phyloP scores from a whole-genome alignment of 345 rosid genomes.

The Brassica nigra region DNA sequence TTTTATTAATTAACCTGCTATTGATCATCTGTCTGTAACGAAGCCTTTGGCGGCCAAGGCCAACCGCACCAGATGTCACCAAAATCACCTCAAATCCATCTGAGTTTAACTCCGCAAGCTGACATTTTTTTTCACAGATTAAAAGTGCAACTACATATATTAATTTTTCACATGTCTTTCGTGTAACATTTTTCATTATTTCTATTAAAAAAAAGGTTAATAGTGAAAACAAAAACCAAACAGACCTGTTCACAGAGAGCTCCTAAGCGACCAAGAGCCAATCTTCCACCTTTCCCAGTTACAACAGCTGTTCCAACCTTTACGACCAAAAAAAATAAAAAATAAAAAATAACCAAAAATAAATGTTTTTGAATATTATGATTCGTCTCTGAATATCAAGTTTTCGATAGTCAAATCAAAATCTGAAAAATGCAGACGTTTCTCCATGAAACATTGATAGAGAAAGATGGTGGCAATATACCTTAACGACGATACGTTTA shows the following conservation, averaged over 20 bases:
- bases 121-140: slow-evolving; percentile 33
- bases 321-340: background rate
- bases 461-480: background rate
- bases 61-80: slow-evolving; percentile 97
- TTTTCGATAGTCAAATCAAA: background rate
- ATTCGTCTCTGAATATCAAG: background rate
- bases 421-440: slow-evolving; percentile 29
- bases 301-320: slow-evolving; percentile 99
- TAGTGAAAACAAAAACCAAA: background rate
- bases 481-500: slow-evolving; percentile 94
- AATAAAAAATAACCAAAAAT: background rate
- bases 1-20: slow-evolving; percentile 68
- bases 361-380: background rate
- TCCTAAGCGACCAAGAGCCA: slow-evolving; percentile 93
- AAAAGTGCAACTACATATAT: slow-evolving; percentile 21
- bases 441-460: background rate
- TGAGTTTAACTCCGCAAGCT: slow-evolving; percentile 83
- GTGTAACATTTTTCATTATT: slow-evolving; percentile 15
- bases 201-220: background rate
- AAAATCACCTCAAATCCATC: slow-evolving; percentile 82
- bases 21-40: slow-evolving; percentile 77
- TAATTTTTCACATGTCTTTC: slow-evolving; percentile 27
- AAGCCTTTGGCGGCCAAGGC: slow-evolving; percentile 97
- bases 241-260: slow-evolving; percentile 89
- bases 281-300: slow-evolving; percentile 85